phyloP scores from a whole-genome alignment of 768 basidiomycete species.

The Pleurotus pulmonarius region DNA sequence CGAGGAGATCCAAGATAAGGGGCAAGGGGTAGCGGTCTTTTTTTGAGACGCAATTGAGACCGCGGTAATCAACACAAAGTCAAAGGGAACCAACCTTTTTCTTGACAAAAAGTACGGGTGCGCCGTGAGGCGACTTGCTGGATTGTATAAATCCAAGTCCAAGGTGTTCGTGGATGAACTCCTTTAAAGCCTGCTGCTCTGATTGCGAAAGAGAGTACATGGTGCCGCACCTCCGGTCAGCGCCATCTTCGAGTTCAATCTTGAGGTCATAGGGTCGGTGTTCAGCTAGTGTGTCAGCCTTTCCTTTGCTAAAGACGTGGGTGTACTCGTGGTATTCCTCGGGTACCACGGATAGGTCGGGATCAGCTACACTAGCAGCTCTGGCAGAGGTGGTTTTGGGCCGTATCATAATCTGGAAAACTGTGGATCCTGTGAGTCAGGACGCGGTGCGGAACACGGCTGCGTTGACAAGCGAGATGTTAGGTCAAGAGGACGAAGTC shows the following conservation, averaged over 20 bases:
- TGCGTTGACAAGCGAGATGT: neutral
- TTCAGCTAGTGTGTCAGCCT: conserved; percentile 22
- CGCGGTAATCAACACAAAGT: too few species aligned
- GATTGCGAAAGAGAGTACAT: conserved; percentile 24
- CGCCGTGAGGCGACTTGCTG: conserved; percentile 15
- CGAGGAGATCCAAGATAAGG: too few species aligned
- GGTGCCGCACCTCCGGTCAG: neutral
- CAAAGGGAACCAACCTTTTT: conserved; percentile 19
- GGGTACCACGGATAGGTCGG: conserved; percentile 15
- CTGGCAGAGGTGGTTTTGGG: too few species aligned
- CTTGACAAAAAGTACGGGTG: conserved; percentile 21
- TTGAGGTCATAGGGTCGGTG: conserved; percentile 30
- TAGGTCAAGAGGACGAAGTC: conserved; percentile 9
- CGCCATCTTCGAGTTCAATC: neutral
- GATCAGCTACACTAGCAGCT: neutral
- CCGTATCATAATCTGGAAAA: too few species aligned
- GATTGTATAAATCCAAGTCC: conserved; percentile 22
- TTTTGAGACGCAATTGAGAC: too few species aligned
- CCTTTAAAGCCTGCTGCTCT: conserved; percentile 19
- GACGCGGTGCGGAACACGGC: neutral
- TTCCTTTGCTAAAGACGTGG: conserved; percentile 19
- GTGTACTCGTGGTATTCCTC: conserved; percentile 23
- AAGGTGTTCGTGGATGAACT: conserved; percentile 26
- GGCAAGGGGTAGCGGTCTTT: conserved; percentile 32
- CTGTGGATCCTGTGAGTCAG: neutral